Percentiles rank a stretch among this genome's conserved stretches.
Conservation (phyloP, 2,329 filamentous ascomycete genomes). For the Sclerotinia borealis region DNA sequence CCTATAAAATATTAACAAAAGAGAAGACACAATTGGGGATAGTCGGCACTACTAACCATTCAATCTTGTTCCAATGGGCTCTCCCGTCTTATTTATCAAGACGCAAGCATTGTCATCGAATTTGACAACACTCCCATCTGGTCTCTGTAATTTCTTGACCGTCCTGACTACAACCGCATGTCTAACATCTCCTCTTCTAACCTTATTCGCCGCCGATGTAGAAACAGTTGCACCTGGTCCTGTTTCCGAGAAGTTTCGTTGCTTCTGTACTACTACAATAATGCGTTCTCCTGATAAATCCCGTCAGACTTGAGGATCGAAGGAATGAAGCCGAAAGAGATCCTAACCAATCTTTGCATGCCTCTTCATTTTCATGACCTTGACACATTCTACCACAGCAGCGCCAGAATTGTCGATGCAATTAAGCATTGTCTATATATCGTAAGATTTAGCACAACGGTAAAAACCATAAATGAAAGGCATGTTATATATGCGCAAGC, state of each 20-base stretch:
- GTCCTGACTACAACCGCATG: slow-evolving; percentile 95
- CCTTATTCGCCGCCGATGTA: slow-evolving; percentile 76
- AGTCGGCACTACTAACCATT: slow-evolving; percentile 51
- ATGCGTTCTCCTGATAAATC: slow-evolving; percentile 74
- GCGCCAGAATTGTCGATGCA: slow-evolving; percentile 99
- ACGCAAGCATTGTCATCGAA: slow-evolving; percentile 99
- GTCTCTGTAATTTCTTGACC: slow-evolving; percentile 76
- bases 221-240: slow-evolving; percentile 66
- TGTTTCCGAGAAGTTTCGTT: slow-evolving; percentile 70
- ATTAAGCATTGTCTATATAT: slow-evolving; percentile 81
- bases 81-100: slow-evolving; percentile 91
- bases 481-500: neutral
- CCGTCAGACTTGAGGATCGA: neutral
- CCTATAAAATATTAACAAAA: slow-evolving; percentile 41
- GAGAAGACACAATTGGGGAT: neutral
- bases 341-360: slow-evolving; percentile 78
- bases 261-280: slow-evolving; percentile 95
- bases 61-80: slow-evolving; percentile 88
- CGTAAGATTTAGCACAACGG: neutral
- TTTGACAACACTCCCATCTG: slow-evolving; percentile 81
- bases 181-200: slow-evolving; percentile 91
- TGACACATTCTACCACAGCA: slow-evolving; percentile 91
- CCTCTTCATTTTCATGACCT: slow-evolving; percentile 85
- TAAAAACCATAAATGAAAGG: neutral
- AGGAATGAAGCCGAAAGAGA: neutral